Conservation (phyloP, 352 stramenopile species). For the Globisporangium emineosum region DNA sequence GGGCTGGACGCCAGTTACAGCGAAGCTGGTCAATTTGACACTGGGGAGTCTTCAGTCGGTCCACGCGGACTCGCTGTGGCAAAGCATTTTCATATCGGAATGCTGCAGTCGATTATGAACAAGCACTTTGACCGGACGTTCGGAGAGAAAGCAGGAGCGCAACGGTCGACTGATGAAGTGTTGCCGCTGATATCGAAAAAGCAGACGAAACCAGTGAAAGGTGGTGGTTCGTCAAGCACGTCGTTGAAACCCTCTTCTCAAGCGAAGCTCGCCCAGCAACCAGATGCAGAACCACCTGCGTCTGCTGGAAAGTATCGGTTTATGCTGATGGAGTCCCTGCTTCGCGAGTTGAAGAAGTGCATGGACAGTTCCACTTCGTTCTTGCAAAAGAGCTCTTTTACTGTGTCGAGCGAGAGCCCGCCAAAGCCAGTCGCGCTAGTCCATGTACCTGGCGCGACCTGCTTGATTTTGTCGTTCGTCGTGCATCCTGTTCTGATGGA, state of each 20-base stretch:
- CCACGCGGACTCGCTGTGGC: conserved; percentile 10
- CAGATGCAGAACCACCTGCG: conserved; percentile 26
- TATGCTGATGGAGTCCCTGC: conserved; percentile 56
- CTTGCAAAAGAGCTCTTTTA: conserved; percentile 48
- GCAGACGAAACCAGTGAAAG: conserved; percentile 30
- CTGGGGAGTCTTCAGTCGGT: not conserved
- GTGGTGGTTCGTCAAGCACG: conserved; percentile 13
- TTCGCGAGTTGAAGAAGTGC: conserved; percentile 48
- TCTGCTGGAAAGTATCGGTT: conserved; percentile 52
- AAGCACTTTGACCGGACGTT: conserved; percentile 49
- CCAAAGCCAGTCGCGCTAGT: conserved; percentile 58
- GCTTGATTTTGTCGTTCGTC: conserved; percentile 71
- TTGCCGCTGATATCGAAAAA: conserved; percentile 32
- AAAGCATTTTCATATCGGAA: conserved; percentile 25
- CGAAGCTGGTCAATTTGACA: conserved; percentile 10
- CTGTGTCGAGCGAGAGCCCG: conserved; percentile 64
- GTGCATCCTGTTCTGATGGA: conserved; percentile 82
- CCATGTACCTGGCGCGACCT: conserved; percentile 61
- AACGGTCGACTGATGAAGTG: conserved; percentile 22
- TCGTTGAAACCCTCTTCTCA: conserved; percentile 26
- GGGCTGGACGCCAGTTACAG: conserved; percentile 22
- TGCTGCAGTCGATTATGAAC: conserved; percentile 45
- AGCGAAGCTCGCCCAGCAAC: conserved; percentile 29
- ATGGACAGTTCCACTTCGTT: conserved; percentile 49
- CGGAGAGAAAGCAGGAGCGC: conserved; percentile 12